A percentile compares a stretch with the other conserved stretches of the same genome.
Conservation (phyloP, 257 asterid species). For the Penstemon newberryi region DNA sequence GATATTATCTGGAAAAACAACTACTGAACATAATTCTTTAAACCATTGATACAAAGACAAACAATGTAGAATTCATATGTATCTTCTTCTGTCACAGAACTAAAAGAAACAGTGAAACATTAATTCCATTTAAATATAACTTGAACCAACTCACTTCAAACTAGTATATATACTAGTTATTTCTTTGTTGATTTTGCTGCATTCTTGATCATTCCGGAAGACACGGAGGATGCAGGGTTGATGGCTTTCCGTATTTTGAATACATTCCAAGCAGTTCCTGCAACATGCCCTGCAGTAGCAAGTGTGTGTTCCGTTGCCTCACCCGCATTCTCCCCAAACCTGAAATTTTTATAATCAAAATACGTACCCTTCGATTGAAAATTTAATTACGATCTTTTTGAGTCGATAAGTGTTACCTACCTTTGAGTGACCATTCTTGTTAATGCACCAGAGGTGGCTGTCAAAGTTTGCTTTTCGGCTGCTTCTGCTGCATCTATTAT, state of each 20-base stretch:
- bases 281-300: constrained; percentile 71
- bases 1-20: too few relatives aligned
- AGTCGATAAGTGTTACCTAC: neutral
- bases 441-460: constrained; percentile 80
- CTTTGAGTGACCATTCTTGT: constrained; percentile 57
- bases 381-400: neutral
- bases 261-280: constrained; percentile 78
- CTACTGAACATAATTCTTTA: too few relatives aligned
- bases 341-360: neutral
- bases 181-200: constrained; percentile 34
- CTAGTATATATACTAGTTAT: too few relatives aligned
- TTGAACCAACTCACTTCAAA: too few relatives aligned
- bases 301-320: constrained; percentile 74
- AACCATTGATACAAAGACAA: too few relatives aligned
- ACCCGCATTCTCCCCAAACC: constrained; percentile 85
- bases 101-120: too few relatives aligned
- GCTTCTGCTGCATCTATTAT: constrained; percentile 87
- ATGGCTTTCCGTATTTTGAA: constrained; percentile 76
- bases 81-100: too few relatives aligned
- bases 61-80: too few relatives aligned
- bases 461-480: constrained; percentile 70
- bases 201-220: constrained; percentile 43
- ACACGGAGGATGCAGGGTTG: constrained; percentile 58
- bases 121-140: too few relatives aligned
- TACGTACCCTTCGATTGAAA: neutral